Evolutionary conservation across 177 flowering plant species (phyloP).

Genomic region (Vitis hybrid): DNA sequence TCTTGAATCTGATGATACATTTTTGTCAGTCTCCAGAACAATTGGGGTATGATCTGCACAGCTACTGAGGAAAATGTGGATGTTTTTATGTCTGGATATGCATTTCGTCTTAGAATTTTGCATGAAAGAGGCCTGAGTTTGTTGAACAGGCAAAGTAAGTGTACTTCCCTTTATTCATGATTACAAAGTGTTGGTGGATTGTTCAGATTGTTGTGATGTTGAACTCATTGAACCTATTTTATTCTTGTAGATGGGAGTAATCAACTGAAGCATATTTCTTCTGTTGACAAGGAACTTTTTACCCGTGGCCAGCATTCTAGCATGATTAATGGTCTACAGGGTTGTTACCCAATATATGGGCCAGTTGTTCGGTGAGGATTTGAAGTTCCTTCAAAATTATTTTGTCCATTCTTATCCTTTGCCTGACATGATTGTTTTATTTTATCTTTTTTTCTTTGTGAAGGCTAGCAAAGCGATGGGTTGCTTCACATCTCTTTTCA

Average conservation of each 20-base stretch:
- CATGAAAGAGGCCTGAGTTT: conserved; percentile 81
- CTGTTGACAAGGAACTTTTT: conserved; percentile 65
- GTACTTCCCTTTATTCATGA: neutral
- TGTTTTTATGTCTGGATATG: conserved; percentile 82
- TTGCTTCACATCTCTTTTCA: conserved; percentile 93
- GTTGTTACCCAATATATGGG: conserved; percentile 73
- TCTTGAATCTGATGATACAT: conserved; percentile 15
- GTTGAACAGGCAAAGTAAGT: conserved; percentile 59
- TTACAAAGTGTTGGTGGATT: neutral
- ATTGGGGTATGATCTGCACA: conserved; percentile 57
- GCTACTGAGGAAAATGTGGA: conserved; percentile 82
- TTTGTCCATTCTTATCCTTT: neutral
- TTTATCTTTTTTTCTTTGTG: conserved; percentile 14
- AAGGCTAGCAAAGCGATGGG: conserved; percentile 99
- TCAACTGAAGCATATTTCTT: conserved; percentile 42
- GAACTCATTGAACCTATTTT: conserved; percentile 11
- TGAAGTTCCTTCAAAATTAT: conserved; percentile 5
- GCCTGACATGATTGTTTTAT: neutral
- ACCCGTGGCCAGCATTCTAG: conserved; percentile 78
- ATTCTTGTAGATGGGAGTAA: conserved; percentile 38
- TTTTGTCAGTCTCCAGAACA: conserved; percentile 66
- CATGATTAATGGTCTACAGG: conserved; percentile 91
- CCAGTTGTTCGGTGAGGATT: conserved; percentile 74
- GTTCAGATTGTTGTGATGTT: neutral
- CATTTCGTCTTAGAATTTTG: conserved; percentile 85